Percentiles rank a stretch among this genome's conserved stretches.
phyloP scores from a whole-genome alignment of 2,329 filamentous ascomycete genomes.

The Monilinia polystroma region DNA sequence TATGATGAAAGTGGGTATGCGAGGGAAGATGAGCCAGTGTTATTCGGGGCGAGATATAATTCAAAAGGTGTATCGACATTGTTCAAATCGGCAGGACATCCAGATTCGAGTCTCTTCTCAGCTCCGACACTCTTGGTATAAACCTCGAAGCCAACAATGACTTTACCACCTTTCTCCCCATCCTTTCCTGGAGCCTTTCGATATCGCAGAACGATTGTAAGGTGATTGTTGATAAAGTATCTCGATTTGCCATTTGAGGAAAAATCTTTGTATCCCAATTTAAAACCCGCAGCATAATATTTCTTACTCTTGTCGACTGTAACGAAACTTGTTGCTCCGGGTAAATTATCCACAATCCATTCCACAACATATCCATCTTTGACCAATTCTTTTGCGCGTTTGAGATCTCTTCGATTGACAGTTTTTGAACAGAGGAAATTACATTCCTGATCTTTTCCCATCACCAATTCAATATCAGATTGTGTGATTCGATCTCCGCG shows the following conservation, averaged over 20 bases:
- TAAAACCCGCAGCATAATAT: constrained; percentile 89
- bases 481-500: constrained; percentile 82
- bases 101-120: constrained; percentile 56
- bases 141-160: constrained; percentile 86
- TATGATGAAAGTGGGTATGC: constrained; percentile 61
- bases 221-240: constrained; percentile 83
- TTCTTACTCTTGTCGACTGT: constrained; percentile 80
- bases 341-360: constrained; percentile 91
- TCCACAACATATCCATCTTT: constrained; percentile 81
- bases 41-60: constrained; percentile 64
- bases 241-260: constrained; percentile 58
- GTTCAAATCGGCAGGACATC: constrained; percentile 67
- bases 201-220: constrained; percentile 80
- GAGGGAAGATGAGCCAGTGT: constrained; percentile 47
- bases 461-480: constrained; percentile 77
- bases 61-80: constrained; percentile 64
- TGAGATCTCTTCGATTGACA: constrained; percentile 62
- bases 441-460: constrained; percentile 74
- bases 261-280: constrained; percentile 74
- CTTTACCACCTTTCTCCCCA: constrained; percentile 69
- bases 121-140: constrained; percentile 80
- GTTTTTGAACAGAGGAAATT: constrained; percentile 69
- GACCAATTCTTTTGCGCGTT: constrained; percentile 69
- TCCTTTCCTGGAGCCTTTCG: constrained; percentile 67
- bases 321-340: constrained; percentile 84